These are phyloP conservation scores for Paxillus involutus DNA, from an alignment of 768 basidiomycete species.

Conservation along the genomic window DNA sequence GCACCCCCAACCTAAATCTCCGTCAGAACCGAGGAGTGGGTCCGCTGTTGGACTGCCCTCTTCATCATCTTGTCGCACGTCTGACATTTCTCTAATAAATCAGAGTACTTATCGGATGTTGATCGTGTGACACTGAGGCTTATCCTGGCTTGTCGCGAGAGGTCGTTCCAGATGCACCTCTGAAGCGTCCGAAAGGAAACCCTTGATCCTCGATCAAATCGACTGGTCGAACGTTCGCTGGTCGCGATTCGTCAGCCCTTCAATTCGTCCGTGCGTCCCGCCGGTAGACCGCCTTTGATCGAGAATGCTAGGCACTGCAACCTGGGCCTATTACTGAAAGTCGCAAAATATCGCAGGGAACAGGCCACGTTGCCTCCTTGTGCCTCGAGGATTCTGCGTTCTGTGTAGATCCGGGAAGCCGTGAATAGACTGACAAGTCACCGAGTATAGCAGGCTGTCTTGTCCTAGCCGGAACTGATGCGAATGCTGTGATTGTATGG, in stretches of 20 bases:
- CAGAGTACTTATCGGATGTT: constrained; percentile 2
- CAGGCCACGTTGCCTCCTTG: neutral
- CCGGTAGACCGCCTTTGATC: neutral
- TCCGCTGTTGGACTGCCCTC: neutral
- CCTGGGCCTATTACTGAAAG: neutral
- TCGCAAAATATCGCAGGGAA: neutral
- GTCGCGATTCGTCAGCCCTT: neutral
- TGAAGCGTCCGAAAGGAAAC: neutral
- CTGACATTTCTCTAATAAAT: constrained; percentile 5
- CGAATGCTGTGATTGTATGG: neutral
- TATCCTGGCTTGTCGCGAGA: neutral
- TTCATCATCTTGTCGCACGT: neutral
- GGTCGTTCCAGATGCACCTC: neutral
- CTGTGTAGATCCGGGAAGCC: neutral
- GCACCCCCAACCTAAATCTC: constrained; percentile 21
- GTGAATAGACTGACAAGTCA: neutral
- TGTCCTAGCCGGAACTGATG: neutral
- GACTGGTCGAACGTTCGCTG: neutral
- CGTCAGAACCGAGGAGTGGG: constrained; percentile 12
- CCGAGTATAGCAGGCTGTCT: neutral
- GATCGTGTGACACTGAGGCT: too few species aligned
- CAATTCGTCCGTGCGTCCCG: neutral
- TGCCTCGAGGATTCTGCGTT: neutral
- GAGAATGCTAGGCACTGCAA: neutral
- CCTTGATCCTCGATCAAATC: neutral